Base-by-base conservation (phyloP, 2,329 filamentous ascomycete species). In the Ophiostoma himal-ulmi region DNA sequence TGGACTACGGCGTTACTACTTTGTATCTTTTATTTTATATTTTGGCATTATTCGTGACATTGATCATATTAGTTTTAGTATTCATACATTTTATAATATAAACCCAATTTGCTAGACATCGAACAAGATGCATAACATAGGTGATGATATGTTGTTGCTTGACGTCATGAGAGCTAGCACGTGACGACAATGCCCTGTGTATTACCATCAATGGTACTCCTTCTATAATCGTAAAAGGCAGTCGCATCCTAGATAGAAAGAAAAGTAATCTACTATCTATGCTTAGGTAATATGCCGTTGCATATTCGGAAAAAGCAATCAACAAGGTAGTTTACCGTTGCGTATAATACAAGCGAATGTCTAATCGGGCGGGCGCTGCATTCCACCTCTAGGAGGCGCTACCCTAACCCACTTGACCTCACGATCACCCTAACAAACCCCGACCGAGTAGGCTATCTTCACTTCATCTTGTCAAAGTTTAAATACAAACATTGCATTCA, bases 1-100 rank as follows among this genome's bases (percentile, higher is more conserved):
- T 64, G 34, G 60, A 14, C 60, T 64, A 37, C 17, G 60, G 60
- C 20, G 34, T 37, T 37, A 7, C 4, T 37, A 36, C 26, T 37
- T 64, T 64, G 60, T 64, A 64, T 37, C 4, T 64, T 64, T 11
- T n/a, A 37, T 6, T 64, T 62, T n/a, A 64, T 64, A 37, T 37
- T 64, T 37, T 64, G 5, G 60, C 17, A 64, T 64, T 64, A 37
- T n/a, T n/a, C n/a, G 26, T 64, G 17, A 4, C 39, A 39, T 37
- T n/a, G 20, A n/a, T 13, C 20, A 36, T 39, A 37, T 37, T 37
- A 22, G 17, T 64, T 36, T 37, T 36, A 34, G 5, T 3, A 62
- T 62, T 62, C 26, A 20, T 48, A 20, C 17, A 36, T 62, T 36
- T 34, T 30, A 30, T 30, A 30, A 22, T 36, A 8, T 17, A 34